phyloP scores from a whole-genome alignment of 2,329 filamentous ascomycete genomes.

The Hortaea sp. region DNA sequence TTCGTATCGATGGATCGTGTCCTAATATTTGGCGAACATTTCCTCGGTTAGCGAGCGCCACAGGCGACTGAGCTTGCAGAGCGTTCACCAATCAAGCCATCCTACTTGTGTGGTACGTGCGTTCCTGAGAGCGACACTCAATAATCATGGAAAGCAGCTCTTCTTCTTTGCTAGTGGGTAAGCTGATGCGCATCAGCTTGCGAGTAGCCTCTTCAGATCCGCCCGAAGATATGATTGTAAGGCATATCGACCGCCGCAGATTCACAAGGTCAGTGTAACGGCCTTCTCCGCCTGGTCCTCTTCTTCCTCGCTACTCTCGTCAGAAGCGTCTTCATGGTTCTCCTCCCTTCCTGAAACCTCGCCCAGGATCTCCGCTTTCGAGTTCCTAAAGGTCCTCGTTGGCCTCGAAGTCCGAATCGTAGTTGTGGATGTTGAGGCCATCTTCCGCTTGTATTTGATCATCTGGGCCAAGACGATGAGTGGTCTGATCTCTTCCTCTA shows the following conservation, averaged over 20 bases:
- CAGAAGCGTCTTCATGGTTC: constrained; percentile 39
- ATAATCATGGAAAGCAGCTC: constrained; percentile 96
- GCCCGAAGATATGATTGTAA: constrained; percentile 94
- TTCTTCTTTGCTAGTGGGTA: constrained; percentile 75
- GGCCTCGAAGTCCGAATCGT: constrained; percentile 78
- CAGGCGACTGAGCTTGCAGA: constrained; percentile 87
- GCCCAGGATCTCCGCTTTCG: constrained; percentile 89
- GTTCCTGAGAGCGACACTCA: constrained; percentile 92
- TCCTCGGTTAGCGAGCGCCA: constrained; percentile 92
- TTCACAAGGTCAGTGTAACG: constrained; percentile 88
- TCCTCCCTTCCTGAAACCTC: constrained; percentile 69
- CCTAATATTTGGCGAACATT: constrained; percentile 85
- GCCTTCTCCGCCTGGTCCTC: constrained; percentile 65
- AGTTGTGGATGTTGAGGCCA: constrained; percentile 89
- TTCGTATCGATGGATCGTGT: constrained; percentile 93
- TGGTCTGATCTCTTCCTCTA: constrained; percentile 99
- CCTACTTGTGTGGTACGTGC: constrained; percentile 92
- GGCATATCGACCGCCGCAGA: constrained; percentile 84
- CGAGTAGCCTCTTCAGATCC: constrained; percentile 95
- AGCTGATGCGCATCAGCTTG: constrained; percentile 80
- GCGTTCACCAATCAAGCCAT: constrained; percentile 83
- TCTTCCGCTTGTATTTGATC: constrained; percentile 80
- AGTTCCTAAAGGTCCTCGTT: constrained; percentile 83
- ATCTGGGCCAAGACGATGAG: constrained; percentile 72
- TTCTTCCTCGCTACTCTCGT: constrained; percentile 19